phyloP scores from a whole-genome alignment of 2,329 filamentous ascomycete species.

The Fusarium newnesense region DNA sequence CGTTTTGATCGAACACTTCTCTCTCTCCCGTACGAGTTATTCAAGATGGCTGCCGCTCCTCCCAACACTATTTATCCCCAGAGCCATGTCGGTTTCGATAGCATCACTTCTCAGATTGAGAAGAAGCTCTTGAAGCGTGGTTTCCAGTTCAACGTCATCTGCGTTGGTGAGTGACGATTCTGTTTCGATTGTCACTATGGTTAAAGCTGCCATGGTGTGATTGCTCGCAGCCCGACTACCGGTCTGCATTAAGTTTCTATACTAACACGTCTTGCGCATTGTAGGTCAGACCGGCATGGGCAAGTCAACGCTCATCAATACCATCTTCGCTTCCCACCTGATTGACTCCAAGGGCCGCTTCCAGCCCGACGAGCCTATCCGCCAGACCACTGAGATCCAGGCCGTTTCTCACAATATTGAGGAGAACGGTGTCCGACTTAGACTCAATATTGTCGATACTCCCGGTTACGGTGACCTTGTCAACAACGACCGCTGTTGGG shows the following conservation, averaged over 20 bases:
- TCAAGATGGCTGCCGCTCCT: constrained; percentile 71
- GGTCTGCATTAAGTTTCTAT: constrained; percentile 9
- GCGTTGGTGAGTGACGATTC: constrained; percentile 80
- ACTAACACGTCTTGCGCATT: constrained; percentile 30
- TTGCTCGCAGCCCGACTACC: constrained; percentile 14
- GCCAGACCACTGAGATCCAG: constrained; percentile 97
- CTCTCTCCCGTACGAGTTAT: constrained; percentile 30
- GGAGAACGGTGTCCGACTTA: constrained; percentile 97
- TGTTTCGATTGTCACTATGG: constrained; percentile 16
- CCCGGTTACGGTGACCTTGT: constrained; percentile 98
- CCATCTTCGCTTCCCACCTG: constrained; percentile 98
- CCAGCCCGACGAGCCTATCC: constrained; percentile 89
- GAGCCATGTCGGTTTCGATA: constrained; percentile 99
- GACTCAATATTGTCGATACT: constrained; percentile 98
- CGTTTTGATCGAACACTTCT: constrained; percentile 45
- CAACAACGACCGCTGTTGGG: constrained; percentile 99
- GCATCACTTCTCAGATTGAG: constrained; percentile 99
- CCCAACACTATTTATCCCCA: constrained; percentile 83
- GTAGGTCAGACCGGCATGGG: constrained; percentile 96
- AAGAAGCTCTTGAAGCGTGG: constrained; percentile 99
- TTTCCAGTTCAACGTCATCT: constrained; percentile 99
- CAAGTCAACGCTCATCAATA: constrained; percentile 99
- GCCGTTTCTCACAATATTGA: constrained; percentile 98
- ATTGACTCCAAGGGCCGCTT: constrained; percentile 99
- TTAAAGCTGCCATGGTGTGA: constrained; percentile 28